Base-by-base conservation (phyloP, 2,329 filamentous ascomycete genomes). In the Teratosphaeria gauchensis region DNA sequence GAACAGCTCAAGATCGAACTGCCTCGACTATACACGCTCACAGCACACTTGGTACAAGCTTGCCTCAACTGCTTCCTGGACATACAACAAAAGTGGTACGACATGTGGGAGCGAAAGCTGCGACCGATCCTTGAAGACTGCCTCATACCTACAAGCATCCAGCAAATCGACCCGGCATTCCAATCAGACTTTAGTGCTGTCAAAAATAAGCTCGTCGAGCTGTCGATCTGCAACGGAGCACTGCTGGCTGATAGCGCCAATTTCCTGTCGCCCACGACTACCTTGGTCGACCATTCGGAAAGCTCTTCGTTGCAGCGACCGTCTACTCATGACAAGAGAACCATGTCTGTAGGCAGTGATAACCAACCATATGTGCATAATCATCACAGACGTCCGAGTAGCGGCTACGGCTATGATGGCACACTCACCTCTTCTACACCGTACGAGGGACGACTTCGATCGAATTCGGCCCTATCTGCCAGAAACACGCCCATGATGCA, bases 1-100 rank as follows among this genome's bases (percentile, higher is more conserved):
- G 90, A 96, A 62, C 90, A 92, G 0, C 80, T 97, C 60, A 96
- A 96, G 74, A 88, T 92, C 64, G 92, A 97, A 71, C 80, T 99
- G 53, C 92, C 92, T 1, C 86, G 86, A 70, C 81, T 99, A 16
- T 95, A 94, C 56, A 76, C 78, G 7, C 76, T 94, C 63, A 96
- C 92, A 1, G 89, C 90, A 62, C 88, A 86, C 66, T 78, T 96
- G 61, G 90, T 94, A 67, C 89, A 91, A 67, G 86, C 88, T 28
- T 92, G 90, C 67, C 80, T 96, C 51, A 84, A 82, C 59, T 91
- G 90, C 67, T 90, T 97, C 68, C 84, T 96, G 64, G 85, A 88
- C 63, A 86, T 95, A 53, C 92, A 96, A 73, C 82, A 84, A 19
- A 81, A 84, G 54, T 99, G 92, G 92, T 92, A 87, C 71, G 80